These are phyloP conservation scores for Fusarium sulawesiense DNA, from an alignment of 2,329 filamentous ascomycete species.

Conservation along the genomic window DNA sequence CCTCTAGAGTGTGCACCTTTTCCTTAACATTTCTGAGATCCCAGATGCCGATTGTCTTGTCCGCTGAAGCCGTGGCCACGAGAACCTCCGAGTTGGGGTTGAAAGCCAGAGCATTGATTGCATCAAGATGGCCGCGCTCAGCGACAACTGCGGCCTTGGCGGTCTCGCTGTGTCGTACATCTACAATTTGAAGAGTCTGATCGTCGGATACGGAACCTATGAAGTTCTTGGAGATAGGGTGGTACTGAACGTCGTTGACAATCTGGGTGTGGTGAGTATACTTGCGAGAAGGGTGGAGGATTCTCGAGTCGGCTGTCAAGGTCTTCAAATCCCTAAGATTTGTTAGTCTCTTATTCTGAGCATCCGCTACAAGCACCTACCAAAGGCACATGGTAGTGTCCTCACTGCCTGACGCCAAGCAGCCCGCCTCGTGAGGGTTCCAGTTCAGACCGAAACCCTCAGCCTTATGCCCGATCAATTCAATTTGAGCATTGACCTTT, in stretches of 20 bases:
- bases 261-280: conserved; percentile 91
- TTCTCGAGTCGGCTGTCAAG: conserved; percentile 75
- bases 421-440: conserved; percentile 86
- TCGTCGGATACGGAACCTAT: conserved; percentile 97
- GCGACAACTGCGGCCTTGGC: conserved; percentile 76
- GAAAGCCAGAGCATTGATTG: conserved; percentile 95
- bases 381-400: conserved; percentile 92
- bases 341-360: conserved; percentile 29
- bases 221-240: conserved; percentile 84
- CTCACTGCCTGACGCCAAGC: conserved; percentile 89
- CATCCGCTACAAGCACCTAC: conserved; percentile 60
- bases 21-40: conserved; percentile 91
- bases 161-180: conserved; percentile 77
- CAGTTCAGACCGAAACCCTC: conserved; percentile 95
- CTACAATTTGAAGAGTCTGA: conserved; percentile 89
- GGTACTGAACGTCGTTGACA: conserved; percentile 97
- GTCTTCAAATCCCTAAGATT: conserved; percentile 78
- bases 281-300: conserved; percentile 75
- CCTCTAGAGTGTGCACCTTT: conserved; percentile 89
- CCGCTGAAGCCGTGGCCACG: conserved; percentile 91
- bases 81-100: conserved; percentile 92
- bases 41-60: conserved; percentile 96
- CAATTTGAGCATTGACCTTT: conserved; percentile 82
- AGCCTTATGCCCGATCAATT: conserved; percentile 83
- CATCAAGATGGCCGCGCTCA: conserved; percentile 83